These are phyloP conservation scores for Ophiocordyceps robertsii DNA, from an alignment of 2,329 filamentous ascomycete species.

Conservation along the genomic window DNA sequence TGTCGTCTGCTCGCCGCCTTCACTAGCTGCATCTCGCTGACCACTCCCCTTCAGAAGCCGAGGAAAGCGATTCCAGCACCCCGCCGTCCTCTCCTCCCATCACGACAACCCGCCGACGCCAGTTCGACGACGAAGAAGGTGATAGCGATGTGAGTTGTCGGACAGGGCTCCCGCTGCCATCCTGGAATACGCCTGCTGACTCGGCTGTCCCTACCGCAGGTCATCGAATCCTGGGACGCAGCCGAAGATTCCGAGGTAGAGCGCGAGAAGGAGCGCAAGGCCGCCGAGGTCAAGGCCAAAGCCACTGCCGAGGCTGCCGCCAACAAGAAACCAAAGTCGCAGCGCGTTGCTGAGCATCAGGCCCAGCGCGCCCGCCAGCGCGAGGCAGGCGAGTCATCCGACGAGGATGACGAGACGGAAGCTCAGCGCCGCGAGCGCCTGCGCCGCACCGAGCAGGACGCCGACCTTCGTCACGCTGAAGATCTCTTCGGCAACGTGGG, in stretches of 20 bases:
- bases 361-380: conserved; percentile 41
- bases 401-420: conserved; percentile 61
- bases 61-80: conserved; percentile 23
- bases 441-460: conserved; percentile 68
- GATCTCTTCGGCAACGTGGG: conserved; percentile 77
- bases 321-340: conserved; percentile 77
- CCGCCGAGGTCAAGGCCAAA: conserved; percentile 73
- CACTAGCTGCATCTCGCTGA: conserved; percentile 7
- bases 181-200: not conserved
- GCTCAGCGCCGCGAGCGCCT: conserved; percentile 62
- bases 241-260: conserved; percentile 95
- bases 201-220: conserved; percentile 33
- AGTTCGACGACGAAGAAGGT: conserved; percentile 91
- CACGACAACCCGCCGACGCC: conserved; percentile 27
- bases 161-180: not conserved
- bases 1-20: not conserved
- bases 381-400: conserved; percentile 40
- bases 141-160: conserved; percentile 54
- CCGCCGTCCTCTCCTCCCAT: conserved; percentile 23
- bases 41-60: conserved; percentile 20
- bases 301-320: conserved; percentile 78
- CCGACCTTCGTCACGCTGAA: conserved; percentile 79
- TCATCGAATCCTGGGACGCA: conserved; percentile 93
- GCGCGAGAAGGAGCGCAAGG: conserved; percentile 86
- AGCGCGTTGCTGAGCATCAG: conserved; percentile 73